Evolutionary conservation across 495 filamentous ascomycete species (phyloP).

Genomic region (Peziza echinospora): DNA sequence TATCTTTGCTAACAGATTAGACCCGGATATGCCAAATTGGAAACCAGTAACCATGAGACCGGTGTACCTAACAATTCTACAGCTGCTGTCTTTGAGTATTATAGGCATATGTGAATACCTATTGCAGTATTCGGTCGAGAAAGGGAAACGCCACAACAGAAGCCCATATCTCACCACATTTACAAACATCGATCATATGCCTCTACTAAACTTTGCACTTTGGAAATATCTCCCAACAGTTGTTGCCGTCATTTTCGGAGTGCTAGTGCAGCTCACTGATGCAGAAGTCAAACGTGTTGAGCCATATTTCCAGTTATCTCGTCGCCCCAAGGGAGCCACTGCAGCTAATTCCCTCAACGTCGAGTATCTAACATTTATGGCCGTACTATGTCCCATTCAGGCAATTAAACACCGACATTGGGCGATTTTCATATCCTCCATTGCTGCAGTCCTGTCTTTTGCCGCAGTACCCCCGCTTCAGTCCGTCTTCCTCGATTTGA

Average conservation of each 20-base stretch:
- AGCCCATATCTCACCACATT: conserved; percentile 20
- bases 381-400: conserved; percentile 37
- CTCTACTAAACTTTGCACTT: conserved; percentile 34
- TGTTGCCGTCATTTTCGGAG: conserved; percentile 45
- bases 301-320: conserved; percentile 52
- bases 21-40: conserved; percentile 35
- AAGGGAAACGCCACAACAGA: conserved; percentile 20
- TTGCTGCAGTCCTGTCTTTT: conserved; percentile 40
- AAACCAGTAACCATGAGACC: conserved; percentile 48
- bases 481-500: conserved; percentile 33
- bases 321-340: conserved; percentile 33
- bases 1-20: conserved; percentile 2
- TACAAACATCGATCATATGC: conserved; percentile 28
- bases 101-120: conserved; percentile 37
- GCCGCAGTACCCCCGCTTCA: conserved; percentile 40
- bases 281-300: conserved; percentile 55
- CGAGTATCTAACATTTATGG: conserved; percentile 46
- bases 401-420: conserved; percentile 39
- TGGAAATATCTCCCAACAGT: conserved; percentile 55
- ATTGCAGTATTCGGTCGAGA: conserved; percentile 31
- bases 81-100: conserved; percentile 34
- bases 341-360: conserved; percentile 49
- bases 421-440: conserved; percentile 39
- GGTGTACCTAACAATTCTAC: conserved; percentile 36
- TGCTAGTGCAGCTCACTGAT: conserved; percentile 53